Percentiles rank a stretch among this genome's conserved stretches.
These are phyloP conservation scores for Dipteronia dyeriana DNA, from an alignment of 345 rosid genomes.

Conservation along the genomic window DNA sequence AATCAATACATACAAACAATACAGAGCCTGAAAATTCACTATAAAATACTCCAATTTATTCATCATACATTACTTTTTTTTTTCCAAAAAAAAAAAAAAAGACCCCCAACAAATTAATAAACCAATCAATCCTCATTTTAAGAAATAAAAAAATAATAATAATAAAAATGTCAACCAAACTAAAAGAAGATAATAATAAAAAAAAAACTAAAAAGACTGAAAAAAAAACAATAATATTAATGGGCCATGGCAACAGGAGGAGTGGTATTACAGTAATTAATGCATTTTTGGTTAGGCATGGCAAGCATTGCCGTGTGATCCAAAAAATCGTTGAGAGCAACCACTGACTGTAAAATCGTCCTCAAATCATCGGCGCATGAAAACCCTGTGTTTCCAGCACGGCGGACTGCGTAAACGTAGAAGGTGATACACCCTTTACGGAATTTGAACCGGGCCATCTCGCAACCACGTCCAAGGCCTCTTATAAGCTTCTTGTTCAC, in stretches of 20 bases:
- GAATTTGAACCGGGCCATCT: slow-evolving; percentile 94
- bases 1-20: background rate
- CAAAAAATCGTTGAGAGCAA: slow-evolving; percentile 86
- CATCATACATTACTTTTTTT: slow-evolving; percentile 23
- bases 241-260: slow-evolving; percentile 76
- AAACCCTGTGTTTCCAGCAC: slow-evolving; percentile 56
- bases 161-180: slow-evolving; percentile 3
- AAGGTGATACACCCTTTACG: slow-evolving; percentile 98
- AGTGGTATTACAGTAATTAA: slow-evolving; percentile 40
- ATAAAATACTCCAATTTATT: slow-evolving; percentile 21
- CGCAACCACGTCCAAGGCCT: slow-evolving; percentile 54
- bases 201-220: slow-evolving; percentile 6
- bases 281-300: slow-evolving; percentile 85
- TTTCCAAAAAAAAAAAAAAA: background rate
- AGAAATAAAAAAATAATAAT: slow-evolving; percentile 11
- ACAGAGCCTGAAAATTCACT: background rate
- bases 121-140: slow-evolving; percentile 36
- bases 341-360: slow-evolving; percentile 77
- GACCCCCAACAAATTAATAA: slow-evolving; percentile 42
- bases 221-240: slow-evolving; percentile 17
- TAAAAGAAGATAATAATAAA: background rate
- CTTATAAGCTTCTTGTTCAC: slow-evolving; percentile 85
- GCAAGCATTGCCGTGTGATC: slow-evolving; percentile 97
- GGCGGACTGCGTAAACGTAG: slow-evolving; percentile 81
- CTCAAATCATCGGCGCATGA: slow-evolving; percentile 77